These are phyloP conservation scores for Gymnopilus junonius DNA, from an alignment of 768 basidiomycete genomes.

Conservation along the genomic window DNA sequence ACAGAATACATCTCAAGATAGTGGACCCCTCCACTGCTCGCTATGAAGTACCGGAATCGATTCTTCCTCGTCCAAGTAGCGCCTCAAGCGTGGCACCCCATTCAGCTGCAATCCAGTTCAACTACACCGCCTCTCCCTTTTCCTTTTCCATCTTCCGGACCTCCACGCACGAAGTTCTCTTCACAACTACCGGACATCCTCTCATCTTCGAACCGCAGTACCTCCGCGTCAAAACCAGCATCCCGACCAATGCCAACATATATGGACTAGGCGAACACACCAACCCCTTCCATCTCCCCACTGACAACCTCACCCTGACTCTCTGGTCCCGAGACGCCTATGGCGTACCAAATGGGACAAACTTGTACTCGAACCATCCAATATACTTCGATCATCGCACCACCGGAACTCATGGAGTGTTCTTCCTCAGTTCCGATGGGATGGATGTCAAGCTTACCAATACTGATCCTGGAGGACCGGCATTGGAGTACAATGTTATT, in stretches of 20 bases:
- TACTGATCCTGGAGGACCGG: constrained; percentile 35
- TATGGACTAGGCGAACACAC: constrained; percentile 83
- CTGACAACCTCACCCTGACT: constrained; percentile 50
- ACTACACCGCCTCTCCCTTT: constrained; percentile 62
- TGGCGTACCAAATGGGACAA: constrained; percentile 59
- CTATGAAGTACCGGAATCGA: constrained; percentile 67
- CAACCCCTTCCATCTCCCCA: constrained; percentile 61
- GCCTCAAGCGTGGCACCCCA: constrained; percentile 29
- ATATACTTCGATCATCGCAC: constrained; percentile 73
- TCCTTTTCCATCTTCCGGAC: constrained; percentile 60
- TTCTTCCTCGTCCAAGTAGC: constrained; percentile 57
- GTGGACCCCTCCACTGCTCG: constrained; percentile 51
- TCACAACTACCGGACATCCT: constrained; percentile 61
- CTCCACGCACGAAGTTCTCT: constrained; percentile 55
- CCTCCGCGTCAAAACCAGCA: constrained; percentile 66
- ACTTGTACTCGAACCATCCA: constrained; percentile 76
- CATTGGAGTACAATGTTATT: constrained; percentile 77
- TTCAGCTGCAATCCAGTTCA: constrained; percentile 56
- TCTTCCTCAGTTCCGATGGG: constrained; percentile 71
- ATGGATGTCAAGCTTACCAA: constrained; percentile 76
- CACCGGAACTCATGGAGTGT: constrained; percentile 71
- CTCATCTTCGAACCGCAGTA: constrained; percentile 81
- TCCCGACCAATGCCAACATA: constrained; percentile 67
- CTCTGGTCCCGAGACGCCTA: constrained; percentile 72
- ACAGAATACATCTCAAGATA: constrained; percentile 69